Evolutionary conservation across 208 protist species (phyloP).

Genomic region (Balamuthia mandrillaris): DNA sequence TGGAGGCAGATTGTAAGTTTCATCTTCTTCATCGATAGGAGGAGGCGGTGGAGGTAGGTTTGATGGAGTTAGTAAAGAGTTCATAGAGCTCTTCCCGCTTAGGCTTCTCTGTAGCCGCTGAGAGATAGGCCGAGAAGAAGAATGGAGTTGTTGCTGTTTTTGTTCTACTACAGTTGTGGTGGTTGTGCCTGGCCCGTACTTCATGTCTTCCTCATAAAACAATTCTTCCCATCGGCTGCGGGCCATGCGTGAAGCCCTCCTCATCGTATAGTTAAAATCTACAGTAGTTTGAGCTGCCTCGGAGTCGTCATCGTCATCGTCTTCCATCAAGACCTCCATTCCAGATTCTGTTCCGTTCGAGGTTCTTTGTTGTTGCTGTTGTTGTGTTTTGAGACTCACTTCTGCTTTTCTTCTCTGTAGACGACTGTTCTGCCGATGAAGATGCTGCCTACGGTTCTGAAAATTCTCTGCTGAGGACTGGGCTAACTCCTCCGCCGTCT

Average conservation of each 20-base stretch:
- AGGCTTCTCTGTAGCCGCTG: neutral
- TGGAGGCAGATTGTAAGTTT: no score
- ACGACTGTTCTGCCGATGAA: neutral
- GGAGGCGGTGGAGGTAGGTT: neutral
- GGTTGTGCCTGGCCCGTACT: neutral
- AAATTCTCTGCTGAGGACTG: neutral
- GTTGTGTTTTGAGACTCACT: neutral
- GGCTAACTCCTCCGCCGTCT: neutral
- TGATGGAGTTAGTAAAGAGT: neutral
- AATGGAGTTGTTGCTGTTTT: neutral
- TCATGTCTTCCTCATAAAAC: neutral
- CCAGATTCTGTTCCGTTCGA: neutral
- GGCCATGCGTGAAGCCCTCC: neutral
- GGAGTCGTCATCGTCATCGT: neutral
- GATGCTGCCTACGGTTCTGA: neutral
- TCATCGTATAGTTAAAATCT: no score
- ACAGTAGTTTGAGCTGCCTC: neutral
- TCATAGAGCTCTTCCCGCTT: neutral
- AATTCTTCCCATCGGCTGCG: constrained; percentile 16
- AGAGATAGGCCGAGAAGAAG: neutral
- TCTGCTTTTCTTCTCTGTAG: neutral
- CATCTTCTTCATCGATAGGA: neutral
- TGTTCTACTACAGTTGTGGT: neutral
- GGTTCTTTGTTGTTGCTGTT: neutral
- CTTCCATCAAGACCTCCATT: neutral